These are phyloP conservation scores for Aureobasidium lini DNA, from an alignment of 2,329 filamentous ascomycete species.

Conservation along the genomic window DNA sequence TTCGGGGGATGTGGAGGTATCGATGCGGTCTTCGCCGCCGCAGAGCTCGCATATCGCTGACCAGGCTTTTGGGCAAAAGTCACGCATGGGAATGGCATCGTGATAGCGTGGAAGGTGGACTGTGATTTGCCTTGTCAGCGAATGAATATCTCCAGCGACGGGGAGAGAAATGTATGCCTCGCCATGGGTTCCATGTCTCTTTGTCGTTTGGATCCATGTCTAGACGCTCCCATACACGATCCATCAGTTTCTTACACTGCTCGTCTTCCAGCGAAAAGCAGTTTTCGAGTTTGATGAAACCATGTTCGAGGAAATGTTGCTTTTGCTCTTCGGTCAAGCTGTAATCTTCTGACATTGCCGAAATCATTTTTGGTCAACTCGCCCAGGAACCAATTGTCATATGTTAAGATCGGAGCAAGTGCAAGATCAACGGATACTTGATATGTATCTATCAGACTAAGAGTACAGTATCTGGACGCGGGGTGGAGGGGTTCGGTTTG, in stretches of 20 bases:
- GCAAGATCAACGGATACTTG: not conserved
- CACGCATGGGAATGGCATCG: constrained; percentile 12
- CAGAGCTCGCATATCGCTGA: constrained; percentile 58
- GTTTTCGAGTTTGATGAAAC: constrained; percentile 46
- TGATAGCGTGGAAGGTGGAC: constrained; percentile 28
- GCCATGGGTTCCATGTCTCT: constrained; percentile 55
- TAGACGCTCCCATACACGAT: constrained; percentile 54
- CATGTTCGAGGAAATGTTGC: constrained; percentile 47
- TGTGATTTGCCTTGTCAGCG: constrained; percentile 53
- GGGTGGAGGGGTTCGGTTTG: not conserved
- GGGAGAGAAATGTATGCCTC: constrained; percentile 32
- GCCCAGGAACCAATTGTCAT: not conserved
- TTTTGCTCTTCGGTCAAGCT: constrained; percentile 40
- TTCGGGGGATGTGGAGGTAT: constrained; percentile 33
- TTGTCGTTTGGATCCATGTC: constrained; percentile 58
- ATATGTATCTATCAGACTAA: not conserved
- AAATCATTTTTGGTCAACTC: not conserved
- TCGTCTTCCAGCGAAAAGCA: constrained; percentile 47
- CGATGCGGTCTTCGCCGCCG: constrained; percentile 52
- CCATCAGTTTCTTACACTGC: constrained; percentile 18
- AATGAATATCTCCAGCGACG: too few relatives aligned
- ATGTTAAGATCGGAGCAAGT: not conserved
- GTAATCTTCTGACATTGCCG: constrained; percentile 4
- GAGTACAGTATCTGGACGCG: not conserved
- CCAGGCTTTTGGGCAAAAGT: constrained; percentile 60